Base-by-base conservation (phyloP, 108 stramenopile genomes). In the Aurantiochytrium sp. region DNA sequence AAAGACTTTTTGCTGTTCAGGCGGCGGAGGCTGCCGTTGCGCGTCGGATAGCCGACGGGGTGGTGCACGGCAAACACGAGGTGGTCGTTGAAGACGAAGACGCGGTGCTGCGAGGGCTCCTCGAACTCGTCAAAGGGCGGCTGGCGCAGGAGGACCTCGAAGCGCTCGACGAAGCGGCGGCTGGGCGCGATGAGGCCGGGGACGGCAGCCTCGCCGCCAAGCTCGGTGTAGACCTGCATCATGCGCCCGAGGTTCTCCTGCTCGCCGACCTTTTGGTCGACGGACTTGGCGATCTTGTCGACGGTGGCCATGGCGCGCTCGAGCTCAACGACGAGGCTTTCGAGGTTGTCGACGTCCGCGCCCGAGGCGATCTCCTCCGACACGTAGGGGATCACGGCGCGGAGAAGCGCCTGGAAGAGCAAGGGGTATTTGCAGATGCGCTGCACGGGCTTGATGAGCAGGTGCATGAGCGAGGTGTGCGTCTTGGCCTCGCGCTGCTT, bases 391-490 rank as follows among this genome's bases (percentile, higher is more conserved):
- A 81, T 48, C 6, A 81, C 45, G 24, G 73, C 21, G 21, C 31
- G 12, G 15, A 87, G 86, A 10, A 87, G 55, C 22, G 55, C 30
- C 69, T 68, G 30, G 69, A 87, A 87, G 55, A 87, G 69, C 37
- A 87, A 87, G 21, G 87, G 87, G 41, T 87, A 87, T 27, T 87
- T 87, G 87, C 87, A 87, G 34, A 87, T 87, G 34, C 87, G 87
- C 69, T 87, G 87, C 48, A 87, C 87, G 5, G 87, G 87, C 41
- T 87, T 87, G 87, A 87, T 87, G 59, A 87, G 87, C 19, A 87
- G 69, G 41, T 55, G 24, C 31, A 30, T 27, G 0, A 87, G 69
- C 24, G 37, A 2, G 24, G 52, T 32, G 27, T 50, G 3, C 42
- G 39, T 41, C 45, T 48, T 81, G 73, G 42, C 45, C 39, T 81